Base-by-base conservation (phyloP, 495 filamentous ascomycete species). In the Acidomyces sp. region DNA sequence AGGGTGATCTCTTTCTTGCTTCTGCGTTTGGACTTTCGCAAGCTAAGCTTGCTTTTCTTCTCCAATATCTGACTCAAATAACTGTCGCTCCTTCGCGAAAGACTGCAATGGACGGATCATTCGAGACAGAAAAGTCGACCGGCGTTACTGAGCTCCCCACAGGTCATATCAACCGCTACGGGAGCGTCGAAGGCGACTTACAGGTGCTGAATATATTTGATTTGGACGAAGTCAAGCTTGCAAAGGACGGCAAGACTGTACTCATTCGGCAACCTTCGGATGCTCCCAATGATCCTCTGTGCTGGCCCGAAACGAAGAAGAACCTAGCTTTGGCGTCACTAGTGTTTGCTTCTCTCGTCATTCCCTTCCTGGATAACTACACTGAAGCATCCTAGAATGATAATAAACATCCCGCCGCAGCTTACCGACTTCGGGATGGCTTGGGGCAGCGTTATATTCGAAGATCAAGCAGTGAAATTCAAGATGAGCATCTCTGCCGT, bases 361-460 rank as follows among this genome's bases (percentile, higher is more conserved):
- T n/a, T n/a, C n/a, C n/a, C n/a, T n/a, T n/a, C n/a, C n/a, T n/a
- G n/a, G n/a, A n/a, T n/a, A n/a, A n/a, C n/a, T n/a, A n/a, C n/a
- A n/a, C n/a, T n/a, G n/a, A 28, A 28, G 26, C 26, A 28, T 7
- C 13, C 26, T 7, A 28, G 26, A 28, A 7, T 28, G 26, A 28
- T 28, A 28, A 28, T n/a, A n/a, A n/a, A n/a, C n/a, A n/a, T n/a
- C n/a, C 7, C 13, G 26, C 26, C 7, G 26, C n/a, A 40, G 37
- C 41, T 59, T 25, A 58, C 51, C 19, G 55, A 62, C 45, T 56
- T 65, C 37, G 64, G 57, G 11, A 65, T 69, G 59, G 65, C 66
- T 11, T 71, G 65, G 65, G 69, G 69, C 13, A 58, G 62, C 1
- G 65, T 68, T 1, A 48, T 70, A 19, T 58, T 73, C 31, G 60